phyloP scores from a whole-genome alignment of 2,329 filamentous ascomycete genomes.

The Ceratocystis cacaofunesta region DNA sequence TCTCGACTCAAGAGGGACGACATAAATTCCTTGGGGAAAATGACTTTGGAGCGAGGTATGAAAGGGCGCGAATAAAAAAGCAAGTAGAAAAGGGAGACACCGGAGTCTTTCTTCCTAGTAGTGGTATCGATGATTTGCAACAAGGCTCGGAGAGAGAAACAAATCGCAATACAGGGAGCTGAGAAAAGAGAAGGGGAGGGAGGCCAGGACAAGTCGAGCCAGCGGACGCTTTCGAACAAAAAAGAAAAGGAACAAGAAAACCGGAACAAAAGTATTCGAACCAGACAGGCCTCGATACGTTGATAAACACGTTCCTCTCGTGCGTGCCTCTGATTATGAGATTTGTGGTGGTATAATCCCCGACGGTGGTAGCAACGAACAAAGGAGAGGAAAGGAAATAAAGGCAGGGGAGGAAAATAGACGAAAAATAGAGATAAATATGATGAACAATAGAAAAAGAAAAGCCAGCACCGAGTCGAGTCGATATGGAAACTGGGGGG shows the following conservation, averaged over 20 bases:
- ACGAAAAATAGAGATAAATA: constrained; percentile 4
- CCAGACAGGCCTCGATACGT: not conserved
- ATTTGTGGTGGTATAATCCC: not conserved
- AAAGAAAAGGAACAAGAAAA: not conserved
- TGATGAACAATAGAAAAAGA: not conserved
- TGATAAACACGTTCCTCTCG: constrained; percentile 3
- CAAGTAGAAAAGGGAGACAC: not conserved
- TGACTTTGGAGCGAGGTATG: not conserved
- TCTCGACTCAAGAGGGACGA: not conserved
- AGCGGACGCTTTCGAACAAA: not conserved
- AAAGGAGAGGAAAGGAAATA: not conserved
- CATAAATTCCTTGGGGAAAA: not conserved
- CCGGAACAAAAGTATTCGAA: not conserved
- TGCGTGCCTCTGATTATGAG: not conserved
- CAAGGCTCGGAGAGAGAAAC: constrained; percentile 2
- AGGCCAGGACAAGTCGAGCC: not conserved
- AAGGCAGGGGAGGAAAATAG: not conserved
- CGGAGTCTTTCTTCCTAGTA: not conserved
- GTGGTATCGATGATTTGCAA: not conserved
- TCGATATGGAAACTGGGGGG: not conserved
- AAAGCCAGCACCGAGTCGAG: not conserved
- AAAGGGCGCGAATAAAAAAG: not conserved
- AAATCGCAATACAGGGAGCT: constrained; percentile 5
- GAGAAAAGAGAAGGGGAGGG: not conserved
- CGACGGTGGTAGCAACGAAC: not conserved